phyloP scores from a whole-genome alignment of 2,329 filamentous ascomycete genomes.

The Pseudocercospora fijiensis region DNA sequence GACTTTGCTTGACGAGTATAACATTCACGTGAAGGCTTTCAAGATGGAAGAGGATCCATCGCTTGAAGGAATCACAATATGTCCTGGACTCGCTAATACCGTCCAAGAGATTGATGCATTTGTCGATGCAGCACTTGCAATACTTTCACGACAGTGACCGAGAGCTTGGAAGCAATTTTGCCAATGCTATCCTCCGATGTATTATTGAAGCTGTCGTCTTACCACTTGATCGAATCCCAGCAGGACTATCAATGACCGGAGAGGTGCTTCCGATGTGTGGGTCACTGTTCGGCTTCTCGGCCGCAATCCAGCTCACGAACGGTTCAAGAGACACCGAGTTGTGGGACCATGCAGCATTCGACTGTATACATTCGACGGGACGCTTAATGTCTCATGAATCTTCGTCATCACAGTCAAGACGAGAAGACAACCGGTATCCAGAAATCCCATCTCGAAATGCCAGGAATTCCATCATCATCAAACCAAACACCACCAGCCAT shows the following conservation, averaged over 20 bases:
- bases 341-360: background rate
- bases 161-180: background rate
- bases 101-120: background rate
- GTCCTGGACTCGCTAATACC: background rate
- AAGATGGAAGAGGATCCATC: conserved; percentile 8
- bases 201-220: background rate
- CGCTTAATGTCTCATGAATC: background rate
- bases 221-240: background rate
- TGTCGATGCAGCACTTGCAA: background rate
- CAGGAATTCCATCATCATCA: conserved; percentile 1
- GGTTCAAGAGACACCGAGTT: background rate
- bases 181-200: background rate
- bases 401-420: background rate
- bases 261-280: background rate
- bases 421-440: background rate
- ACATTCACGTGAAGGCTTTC: background rate
- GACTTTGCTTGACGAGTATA: background rate
- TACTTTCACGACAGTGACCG: background rate
- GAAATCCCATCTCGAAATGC: conserved; percentile 6
- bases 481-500: conserved; percentile 27
- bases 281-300: background rate
- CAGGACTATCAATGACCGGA: background rate
- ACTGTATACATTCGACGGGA: background rate
- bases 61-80: background rate
- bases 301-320: background rate